Percentiles rank a stretch among this genome's conserved stretches.
These are phyloP conservation scores for Alternaria consortialis DNA, from an alignment of 2,329 filamentous ascomycete species.

Conservation along the genomic window DNA sequence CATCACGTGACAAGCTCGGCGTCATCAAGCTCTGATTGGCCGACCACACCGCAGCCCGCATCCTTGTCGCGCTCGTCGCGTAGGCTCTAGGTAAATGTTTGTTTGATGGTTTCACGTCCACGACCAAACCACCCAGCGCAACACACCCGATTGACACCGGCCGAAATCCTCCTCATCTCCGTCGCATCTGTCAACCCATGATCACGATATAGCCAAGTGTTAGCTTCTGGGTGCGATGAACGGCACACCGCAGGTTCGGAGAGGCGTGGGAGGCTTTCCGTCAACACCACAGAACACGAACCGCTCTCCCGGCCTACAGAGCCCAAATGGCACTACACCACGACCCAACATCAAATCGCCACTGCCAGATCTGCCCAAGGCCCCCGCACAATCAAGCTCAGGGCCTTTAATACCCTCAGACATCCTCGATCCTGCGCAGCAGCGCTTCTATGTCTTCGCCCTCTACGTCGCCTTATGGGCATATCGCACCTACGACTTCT, in stretches of 20 bases:
- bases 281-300: slow-evolving; percentile 68
- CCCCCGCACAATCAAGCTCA: slow-evolving; percentile 29
- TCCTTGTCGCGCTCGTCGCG: slow-evolving; percentile 37
- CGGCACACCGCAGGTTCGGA: slow-evolving; percentile 74
- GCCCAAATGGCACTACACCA: slow-evolving; percentile 33
- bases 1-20: slow-evolving; percentile 25
- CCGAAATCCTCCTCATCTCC: not conserved
- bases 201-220: slow-evolving; percentile 22
- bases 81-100: slow-evolving; percentile 34
- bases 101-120: slow-evolving; percentile 30
- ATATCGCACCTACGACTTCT: slow-evolving; percentile 90
- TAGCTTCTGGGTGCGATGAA: slow-evolving; percentile 72
- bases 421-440: slow-evolving; percentile 87
- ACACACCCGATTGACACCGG: slow-evolving; percentile 18
- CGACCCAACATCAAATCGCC: slow-evolving; percentile 48
- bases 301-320: slow-evolving; percentile 39
- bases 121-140: slow-evolving; percentile 18
- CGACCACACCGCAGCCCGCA: slow-evolving; percentile 21
- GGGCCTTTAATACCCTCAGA: slow-evolving; percentile 80
- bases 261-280: slow-evolving; percentile 80
- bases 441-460: slow-evolving; percentile 86
- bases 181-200: slow-evolving; percentile 25
- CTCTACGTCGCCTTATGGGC: slow-evolving; percentile 78
- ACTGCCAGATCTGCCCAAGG: slow-evolving; percentile 45
- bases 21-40: slow-evolving; percentile 30